Evolutionary conservation across 2,329 filamentous ascomycete species (phyloP), one percentile per base, ranked within the genome.

Genomic region (Emmonsia crescens): DNA sequence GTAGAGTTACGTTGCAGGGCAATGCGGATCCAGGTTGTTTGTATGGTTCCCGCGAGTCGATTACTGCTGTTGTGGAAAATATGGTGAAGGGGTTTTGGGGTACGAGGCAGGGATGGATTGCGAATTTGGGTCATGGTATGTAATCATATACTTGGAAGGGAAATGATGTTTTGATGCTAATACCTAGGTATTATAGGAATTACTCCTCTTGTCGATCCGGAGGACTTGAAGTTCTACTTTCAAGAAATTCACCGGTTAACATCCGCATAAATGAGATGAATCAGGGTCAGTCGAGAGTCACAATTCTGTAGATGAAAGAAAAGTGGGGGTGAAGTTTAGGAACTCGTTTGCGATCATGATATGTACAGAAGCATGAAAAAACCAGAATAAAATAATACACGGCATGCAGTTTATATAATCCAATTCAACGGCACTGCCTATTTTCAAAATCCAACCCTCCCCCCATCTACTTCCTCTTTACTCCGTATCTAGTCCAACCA

Each of bases 11-110:
- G 0, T 80, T 99, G 64, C 94, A 99, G 75, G 94, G 94, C 57
- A 99, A 99, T 73, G 92, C 94, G 27, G 94, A 99, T 72, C 94
- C 94, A 0, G 94, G 94, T 44, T 85, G 96, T 27, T 76, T 99
- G 56, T 99, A 99, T 71, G 94, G 94, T 48, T 87, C 88, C 8
- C 86, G 83, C 66, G 85, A 87, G 65, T 84, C 87, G 52, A 97
- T 99, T 67, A 94, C 91, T 3, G 80, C 83, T 66, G 88, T 87
- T 0, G 92, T 96, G 8, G 82, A 93, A 75, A 81, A 86, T 55
- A 96, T 96, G 89, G 90, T 96, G 1, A 79, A 86, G 64, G 93
- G 93, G 0, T 99, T 97, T 71, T 82, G 82, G 63, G 85, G 86
- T 64, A 88, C 88, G 60, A 93, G 91, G 76, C 86, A 92, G 74